Evolutionary conservation across 2,329 filamentous ascomycete species (phyloP).

Genomic region (Fusarium algeriense): DNA sequence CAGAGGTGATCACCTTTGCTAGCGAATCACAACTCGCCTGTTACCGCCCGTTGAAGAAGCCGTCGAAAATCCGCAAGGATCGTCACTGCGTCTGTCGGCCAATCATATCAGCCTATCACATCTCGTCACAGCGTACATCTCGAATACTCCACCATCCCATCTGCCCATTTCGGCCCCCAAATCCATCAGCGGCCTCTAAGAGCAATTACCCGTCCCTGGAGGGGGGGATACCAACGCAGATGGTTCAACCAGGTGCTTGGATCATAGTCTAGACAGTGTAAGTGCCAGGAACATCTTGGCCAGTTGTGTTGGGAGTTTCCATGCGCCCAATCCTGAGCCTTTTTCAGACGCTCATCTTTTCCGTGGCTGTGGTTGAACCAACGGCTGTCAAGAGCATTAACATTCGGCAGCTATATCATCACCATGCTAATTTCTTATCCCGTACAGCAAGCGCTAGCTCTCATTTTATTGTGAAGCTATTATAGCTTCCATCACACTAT

Average conservation of each 20-base stretch:
- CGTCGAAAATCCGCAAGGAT: constrained; percentile 27
- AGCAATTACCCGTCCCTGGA: constrained; percentile 24
- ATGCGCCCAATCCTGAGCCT: constrained; percentile 42
- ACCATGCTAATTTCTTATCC: constrained; percentile 31
- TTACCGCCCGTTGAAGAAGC: constrained; percentile 43
- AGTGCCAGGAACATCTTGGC: constrained; percentile 42
- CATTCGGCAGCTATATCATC: constrained; percentile 35
- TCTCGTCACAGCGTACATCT: constrained; percentile 38
- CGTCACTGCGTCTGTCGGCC: constrained; percentile 35
- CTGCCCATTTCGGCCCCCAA: constrained; percentile 23
- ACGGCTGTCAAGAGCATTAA: constrained; percentile 30
- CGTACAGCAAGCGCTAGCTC: constrained; percentile 18
- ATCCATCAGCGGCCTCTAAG: constrained; percentile 28
- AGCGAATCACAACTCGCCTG: constrained; percentile 40
- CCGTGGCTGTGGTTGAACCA: constrained; percentile 38
- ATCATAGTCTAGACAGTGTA: background rate
- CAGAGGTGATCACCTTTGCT: constrained; percentile 6
- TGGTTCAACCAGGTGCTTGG: constrained; percentile 14
- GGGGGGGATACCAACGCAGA: constrained; percentile 4
- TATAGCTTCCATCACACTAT: background rate
- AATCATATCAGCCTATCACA: constrained; percentile 37
- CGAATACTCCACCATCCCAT: constrained; percentile 32
- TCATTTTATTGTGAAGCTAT: background rate
- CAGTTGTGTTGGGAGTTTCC: constrained; percentile 20
- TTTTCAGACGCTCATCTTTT: constrained; percentile 43